A percentile compares a stretch with the other conserved stretches of the same genome.
phyloP scores from a whole-genome alignment of 1,284 basidiomycete species.

The Xerocomus nothofagi region DNA sequence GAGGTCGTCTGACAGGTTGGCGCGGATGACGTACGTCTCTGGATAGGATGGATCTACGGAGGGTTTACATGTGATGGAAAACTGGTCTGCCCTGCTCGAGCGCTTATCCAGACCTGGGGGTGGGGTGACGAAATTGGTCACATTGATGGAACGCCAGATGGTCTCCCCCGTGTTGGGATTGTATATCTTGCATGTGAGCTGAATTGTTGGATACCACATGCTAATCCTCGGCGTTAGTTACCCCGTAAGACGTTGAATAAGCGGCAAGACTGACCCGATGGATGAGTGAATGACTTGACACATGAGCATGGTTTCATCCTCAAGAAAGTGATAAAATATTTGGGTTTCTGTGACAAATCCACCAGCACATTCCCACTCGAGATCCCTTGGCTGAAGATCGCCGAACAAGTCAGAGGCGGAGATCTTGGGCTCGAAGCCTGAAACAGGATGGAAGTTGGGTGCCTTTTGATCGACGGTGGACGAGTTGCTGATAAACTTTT shows the following conservation, averaged over 20 bases:
- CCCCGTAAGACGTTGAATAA: background rate
- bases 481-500: conserved; percentile 18
- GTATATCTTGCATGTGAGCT: conserved; percentile 92
- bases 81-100: conserved; percentile 89
- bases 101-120: conserved; percentile 80
- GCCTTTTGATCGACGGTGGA: conserved; percentile 58
- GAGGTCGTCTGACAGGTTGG: conserved; percentile 78
- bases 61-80: conserved; percentile 75
- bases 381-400: conserved; percentile 70
- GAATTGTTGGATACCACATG: conserved; percentile 91
- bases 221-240: conserved; percentile 40
- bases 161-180: conserved; percentile 78
- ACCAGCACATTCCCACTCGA: conserved; percentile 80
- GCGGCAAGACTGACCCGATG: conserved; percentile 71
- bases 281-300: conserved; percentile 95
- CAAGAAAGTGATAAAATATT: conserved; percentile 81
- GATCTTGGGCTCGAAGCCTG: conserved; percentile 41
- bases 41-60: conserved; percentile 64
- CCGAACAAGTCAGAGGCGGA: conserved; percentile 63
- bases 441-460: conserved; percentile 79
- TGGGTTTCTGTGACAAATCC: conserved; percentile 96
- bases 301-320: conserved; percentile 83
- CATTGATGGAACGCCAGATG: conserved; percentile 90
- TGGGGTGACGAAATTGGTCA: conserved; percentile 79
- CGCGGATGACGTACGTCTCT: conserved; percentile 79